These are phyloP conservation scores for Tuctoria greenei DNA, from an alignment of 176 grass and related monocot genomes.

Conservation along the genomic window DNA sequence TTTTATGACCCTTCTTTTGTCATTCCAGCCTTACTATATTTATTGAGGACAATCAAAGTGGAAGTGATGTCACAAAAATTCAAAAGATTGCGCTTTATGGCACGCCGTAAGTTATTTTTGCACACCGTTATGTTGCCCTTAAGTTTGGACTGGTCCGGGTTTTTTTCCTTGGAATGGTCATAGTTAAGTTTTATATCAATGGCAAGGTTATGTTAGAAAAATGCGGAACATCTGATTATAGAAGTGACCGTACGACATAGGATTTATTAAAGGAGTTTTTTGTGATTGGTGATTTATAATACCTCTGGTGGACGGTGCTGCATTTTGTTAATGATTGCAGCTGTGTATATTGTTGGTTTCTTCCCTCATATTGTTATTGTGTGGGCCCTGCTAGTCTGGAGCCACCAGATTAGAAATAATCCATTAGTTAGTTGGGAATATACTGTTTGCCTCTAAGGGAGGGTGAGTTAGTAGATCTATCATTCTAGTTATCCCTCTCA, in stretches of 20 bases:
- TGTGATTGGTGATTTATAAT: neutral
- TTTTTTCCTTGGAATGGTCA: neutral
- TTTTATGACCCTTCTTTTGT: conserved; percentile 12
- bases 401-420: too few species aligned
- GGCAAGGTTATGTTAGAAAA: neutral
- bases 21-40: conserved; percentile 84
- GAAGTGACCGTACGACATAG: neutral
- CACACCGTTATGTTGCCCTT: neutral
- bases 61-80: conserved; percentile 72
- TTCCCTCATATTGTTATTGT: too few species aligned
- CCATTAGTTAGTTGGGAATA: too few species aligned
- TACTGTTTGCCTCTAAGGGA: too few species aligned
- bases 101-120: conserved; percentile 67
- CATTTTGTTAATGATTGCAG: neutral
- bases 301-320: neutral
- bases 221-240: neutral
- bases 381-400: too few species aligned
- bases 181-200: conserved; percentile 7
- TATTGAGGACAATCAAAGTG: conserved; percentile 97
- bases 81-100: conserved; percentile 88
- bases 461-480: too few species aligned
- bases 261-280: neutral
- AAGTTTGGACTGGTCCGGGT: neutral
- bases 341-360: neutral
- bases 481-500: too few species aligned